Conservation (phyloP, 768 basidiomycete species). For the Strobilomyces echinocephalus region DNA sequence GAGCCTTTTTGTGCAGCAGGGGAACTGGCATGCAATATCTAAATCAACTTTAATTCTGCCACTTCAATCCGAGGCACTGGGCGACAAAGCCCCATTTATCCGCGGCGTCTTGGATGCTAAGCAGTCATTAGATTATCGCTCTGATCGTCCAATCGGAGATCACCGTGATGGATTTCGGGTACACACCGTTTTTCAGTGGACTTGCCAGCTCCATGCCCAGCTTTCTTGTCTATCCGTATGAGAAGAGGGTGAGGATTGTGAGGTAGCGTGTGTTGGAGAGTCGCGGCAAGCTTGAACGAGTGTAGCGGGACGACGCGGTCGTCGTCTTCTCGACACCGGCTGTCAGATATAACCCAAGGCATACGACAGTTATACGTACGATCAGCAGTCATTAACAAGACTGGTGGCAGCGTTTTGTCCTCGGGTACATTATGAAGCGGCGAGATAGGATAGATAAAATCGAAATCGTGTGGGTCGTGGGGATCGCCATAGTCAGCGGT, state of each 20-base stretch:
- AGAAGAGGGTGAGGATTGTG: conserved; percentile 70
- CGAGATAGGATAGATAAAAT: conserved; percentile 77
- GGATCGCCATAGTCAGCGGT: conserved; percentile 76
- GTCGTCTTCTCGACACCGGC: conserved; percentile 48
- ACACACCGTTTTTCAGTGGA: conserved; percentile 62
- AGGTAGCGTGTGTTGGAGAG: conserved; percentile 62
- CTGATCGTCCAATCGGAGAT: background rate
- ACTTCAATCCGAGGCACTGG: conserved; percentile 53
- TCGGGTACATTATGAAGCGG: conserved; percentile 75
- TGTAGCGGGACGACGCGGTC: conserved; percentile 85
- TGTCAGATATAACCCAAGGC: conserved; percentile 1
- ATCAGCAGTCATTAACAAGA: conserved; percentile 77
- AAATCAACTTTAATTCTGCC: conserved; percentile 23
- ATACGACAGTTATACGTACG: conserved; percentile 43
- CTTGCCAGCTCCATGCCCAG: conserved; percentile 79
- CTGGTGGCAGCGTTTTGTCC: conserved; percentile 58
- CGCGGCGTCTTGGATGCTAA: conserved; percentile 68
- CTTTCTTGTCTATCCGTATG: conserved; percentile 73
- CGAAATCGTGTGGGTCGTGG: conserved; percentile 71
- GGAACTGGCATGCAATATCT: background rate
- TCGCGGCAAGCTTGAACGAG: conserved; percentile 78
- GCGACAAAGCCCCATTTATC: conserved; percentile 78
- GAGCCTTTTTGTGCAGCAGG: background rate
- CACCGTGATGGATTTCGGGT: background rate
- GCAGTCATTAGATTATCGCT: conserved; percentile 15